Percentiles rank a stretch among this genome's conserved stretches.
phyloP scores from a whole-genome alignment of 176 grass and related monocot species.

The barley (Hordeum vulgare) region MorexV3_pseudomolecules_assembly NC_058524.1:67109212-67109711 shows the following conservation, averaged over 20 bases:
- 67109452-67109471: not conserved
- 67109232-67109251: not conserved
- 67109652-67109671: not conserved
- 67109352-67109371: not conserved
- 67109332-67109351: not conserved
- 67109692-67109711: not conserved
- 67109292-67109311: not conserved
- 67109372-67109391: not conserved
- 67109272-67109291: not conserved
- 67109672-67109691: not conserved
- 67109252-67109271: not conserved
- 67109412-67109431: not conserved
- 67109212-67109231: not conserved
- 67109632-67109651: constrained; percentile 16
- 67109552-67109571: not conserved
- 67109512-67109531: constrained; percentile 34
- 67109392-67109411: not conserved
- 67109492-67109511: not conserved
- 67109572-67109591: constrained; percentile 1
- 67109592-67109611: not conserved
- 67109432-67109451: not conserved
- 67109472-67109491: not conserved
- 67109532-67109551: constrained; percentile 1
- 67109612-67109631: constrained; percentile 24
- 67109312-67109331: not conserved